Percentiles rank a stretch among this genome's conserved stretches.
These are phyloP conservation scores for Cordyceps cateniannulata DNA, from an alignment of 2,329 filamentous ascomycete species.

Conservation along the genomic window DNA sequence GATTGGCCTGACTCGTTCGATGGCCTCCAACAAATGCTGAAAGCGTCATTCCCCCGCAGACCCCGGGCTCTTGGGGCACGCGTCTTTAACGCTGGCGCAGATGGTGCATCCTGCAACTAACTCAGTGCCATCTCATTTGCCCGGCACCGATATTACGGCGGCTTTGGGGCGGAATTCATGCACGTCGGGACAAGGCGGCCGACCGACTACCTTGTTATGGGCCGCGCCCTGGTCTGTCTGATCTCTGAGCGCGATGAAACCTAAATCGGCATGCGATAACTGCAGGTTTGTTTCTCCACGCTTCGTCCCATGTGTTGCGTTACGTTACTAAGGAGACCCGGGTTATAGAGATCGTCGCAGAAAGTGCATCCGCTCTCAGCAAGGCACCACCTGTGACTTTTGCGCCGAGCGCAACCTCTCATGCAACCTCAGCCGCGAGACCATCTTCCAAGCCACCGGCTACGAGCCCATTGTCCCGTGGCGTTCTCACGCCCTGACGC, in stretches of 20 bases:
- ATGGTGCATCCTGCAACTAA: too few relatives aligned
- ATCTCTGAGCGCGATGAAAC: not conserved
- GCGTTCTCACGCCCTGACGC: not conserved
- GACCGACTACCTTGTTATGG: too few relatives aligned
- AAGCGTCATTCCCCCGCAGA: too few relatives aligned
- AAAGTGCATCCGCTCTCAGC: not conserved
- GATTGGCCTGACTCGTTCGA: not conserved
- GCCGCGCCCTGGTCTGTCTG: too few relatives aligned
- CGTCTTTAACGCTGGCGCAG: too few relatives aligned
- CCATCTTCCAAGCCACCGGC: not conserved
- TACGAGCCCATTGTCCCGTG: not conserved
- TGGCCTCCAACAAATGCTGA: too few relatives aligned
- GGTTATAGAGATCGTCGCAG: not conserved
- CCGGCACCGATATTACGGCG: too few relatives aligned
- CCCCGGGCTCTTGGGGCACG: too few relatives aligned
- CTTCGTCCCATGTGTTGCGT: not conserved
- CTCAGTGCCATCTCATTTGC: too few relatives aligned
- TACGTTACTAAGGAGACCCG: not conserved
- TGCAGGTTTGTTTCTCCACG: not conserved
- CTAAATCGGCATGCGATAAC: not conserved
- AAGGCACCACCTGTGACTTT: not conserved
- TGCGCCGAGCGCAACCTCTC: not conserved
- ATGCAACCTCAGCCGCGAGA: not conserved
- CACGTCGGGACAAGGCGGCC: too few relatives aligned
- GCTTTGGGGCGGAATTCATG: too few relatives aligned